phyloP scores from a whole-genome alignment of 2,329 filamentous ascomycete species.

The Arthrobotrys entomopaga region DNA sequence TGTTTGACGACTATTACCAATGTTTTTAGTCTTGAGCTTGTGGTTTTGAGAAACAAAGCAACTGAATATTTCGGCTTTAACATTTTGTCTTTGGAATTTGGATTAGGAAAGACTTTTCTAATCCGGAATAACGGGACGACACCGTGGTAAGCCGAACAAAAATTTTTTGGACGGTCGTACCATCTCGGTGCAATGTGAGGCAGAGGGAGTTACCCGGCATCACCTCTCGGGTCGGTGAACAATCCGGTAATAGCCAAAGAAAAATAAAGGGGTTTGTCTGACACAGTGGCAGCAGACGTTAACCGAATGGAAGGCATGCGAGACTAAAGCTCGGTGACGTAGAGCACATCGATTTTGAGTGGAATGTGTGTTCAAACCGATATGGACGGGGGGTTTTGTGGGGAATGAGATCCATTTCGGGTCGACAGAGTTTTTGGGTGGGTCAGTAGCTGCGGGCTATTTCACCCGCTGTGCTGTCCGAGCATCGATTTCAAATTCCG shows the following conservation, averaged over 20 bases:
- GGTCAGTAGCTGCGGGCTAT: conserved; percentile 1
- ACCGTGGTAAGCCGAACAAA: background rate
- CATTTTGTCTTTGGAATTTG: background rate
- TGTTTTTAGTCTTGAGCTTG: background rate
- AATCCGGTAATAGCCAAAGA: conserved; percentile 22
- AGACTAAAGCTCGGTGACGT: conserved; percentile 41
- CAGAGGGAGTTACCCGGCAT: conserved; percentile 29
- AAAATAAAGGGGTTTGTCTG: conserved; percentile 37
- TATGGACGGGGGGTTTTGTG: conserved; percentile 32
- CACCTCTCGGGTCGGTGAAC: conserved; percentile 12
- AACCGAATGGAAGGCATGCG: conserved; percentile 20
- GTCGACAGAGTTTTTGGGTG: conserved; percentile 5
- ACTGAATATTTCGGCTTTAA: background rate
- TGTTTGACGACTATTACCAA: background rate
- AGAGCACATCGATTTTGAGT: conserved; percentile 24
- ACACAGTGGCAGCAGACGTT: conserved; percentile 29
- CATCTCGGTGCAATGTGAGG: background rate
- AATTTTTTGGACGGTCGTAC: background rate
- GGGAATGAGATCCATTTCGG: conserved; percentile 44
- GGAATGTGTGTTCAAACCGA: conserved; percentile 33
- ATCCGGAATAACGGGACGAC: background rate
- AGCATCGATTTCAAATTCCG: conserved; percentile 13
- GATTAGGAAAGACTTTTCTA: background rate
- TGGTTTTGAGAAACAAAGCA: conserved; percentile 12
- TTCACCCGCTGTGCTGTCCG: conserved; percentile 18